A percentile compares a stretch with the other conserved stretches of the same genome.
These are phyloP conservation scores for Macrolepiota dolichaula DNA, from an alignment of 768 basidiomycete genomes.

Conservation along the genomic window DNA sequence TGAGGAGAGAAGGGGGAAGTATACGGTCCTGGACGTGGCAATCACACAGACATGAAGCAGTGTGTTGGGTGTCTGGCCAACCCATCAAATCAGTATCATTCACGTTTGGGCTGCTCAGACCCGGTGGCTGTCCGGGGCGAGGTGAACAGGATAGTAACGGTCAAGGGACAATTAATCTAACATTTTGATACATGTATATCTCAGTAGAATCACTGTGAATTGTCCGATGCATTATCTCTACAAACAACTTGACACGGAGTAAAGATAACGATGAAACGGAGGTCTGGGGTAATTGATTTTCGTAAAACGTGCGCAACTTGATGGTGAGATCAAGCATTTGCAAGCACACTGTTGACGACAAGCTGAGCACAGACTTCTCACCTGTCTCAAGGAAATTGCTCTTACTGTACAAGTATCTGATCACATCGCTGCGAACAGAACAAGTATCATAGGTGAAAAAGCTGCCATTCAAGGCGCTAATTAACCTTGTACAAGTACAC, in stretches of 20 bases:
- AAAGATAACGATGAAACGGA: not conserved
- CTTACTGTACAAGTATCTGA: not conserved
- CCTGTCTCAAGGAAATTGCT: not conserved
- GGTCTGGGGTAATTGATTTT: constrained; percentile 7
- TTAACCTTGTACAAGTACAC: not conserved
- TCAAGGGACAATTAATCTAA: not conserved
- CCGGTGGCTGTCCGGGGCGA: not conserved
- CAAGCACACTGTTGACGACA: not conserved
- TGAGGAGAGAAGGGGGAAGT: not conserved
- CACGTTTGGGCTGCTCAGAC: not conserved
- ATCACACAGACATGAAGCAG: not conserved
- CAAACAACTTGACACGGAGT: not conserved
- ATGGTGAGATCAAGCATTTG: not conserved
- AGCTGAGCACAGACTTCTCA: not conserved
- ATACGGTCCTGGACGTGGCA: not conserved
- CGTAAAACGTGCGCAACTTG: not conserved
- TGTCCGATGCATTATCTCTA: not conserved
- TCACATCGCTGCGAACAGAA: not conserved
- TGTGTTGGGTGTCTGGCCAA: not conserved
- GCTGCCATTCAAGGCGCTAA: not conserved
- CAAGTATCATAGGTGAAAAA: not conserved
- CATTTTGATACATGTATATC: not conserved
- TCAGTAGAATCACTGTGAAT: not conserved
- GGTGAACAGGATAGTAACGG: not conserved
- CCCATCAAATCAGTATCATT: not conserved